These are phyloP conservation scores for Hirsutella minnesotensis DNA, from an alignment of 2,329 filamentous ascomycete genomes.

Conservation along the genomic window DNA sequence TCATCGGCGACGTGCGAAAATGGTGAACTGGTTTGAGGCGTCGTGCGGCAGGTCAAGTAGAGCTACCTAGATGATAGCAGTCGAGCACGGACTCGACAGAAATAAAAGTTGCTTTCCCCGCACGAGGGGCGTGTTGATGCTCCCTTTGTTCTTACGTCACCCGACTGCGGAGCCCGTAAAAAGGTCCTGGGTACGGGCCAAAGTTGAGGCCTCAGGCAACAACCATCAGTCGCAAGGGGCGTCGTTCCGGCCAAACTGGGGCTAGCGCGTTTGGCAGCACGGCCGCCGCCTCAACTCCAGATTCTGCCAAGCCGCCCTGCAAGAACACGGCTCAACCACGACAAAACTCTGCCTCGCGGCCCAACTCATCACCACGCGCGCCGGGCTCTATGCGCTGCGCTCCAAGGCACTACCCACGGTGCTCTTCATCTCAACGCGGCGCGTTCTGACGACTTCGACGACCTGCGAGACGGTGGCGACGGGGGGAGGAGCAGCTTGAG, in stretches of 20 bases:
- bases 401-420: slow-evolving; percentile 14
- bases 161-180: not conserved
- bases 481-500: slow-evolving; percentile 29
- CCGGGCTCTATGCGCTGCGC: slow-evolving; percentile 33
- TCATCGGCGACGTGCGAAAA: not conserved
- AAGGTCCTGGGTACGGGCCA: not conserved
- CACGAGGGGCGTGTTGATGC: not conserved
- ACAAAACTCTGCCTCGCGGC: slow-evolving; percentile 27
- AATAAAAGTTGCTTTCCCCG: not conserved
- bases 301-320: slow-evolving; percentile 29
- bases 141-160: not conserved
- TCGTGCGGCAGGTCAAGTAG: not conserved
- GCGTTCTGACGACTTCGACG: slow-evolving; percentile 23
- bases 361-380: slow-evolving; percentile 37
- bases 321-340: slow-evolving; percentile 28
- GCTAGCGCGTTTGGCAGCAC: slow-evolving; percentile 19
- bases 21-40: not conserved
- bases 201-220: slow-evolving; percentile 14
- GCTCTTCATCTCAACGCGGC: slow-evolving; percentile 19
- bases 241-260: slow-evolving; percentile 11
- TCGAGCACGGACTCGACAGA: not conserved
- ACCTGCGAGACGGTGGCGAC: slow-evolving; percentile 31
- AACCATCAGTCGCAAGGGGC: slow-evolving; percentile 7
- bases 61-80: not conserved
- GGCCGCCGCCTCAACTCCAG: slow-evolving; percentile 29